Base-by-base conservation (phyloP, 192 early-diverging fungal genomes). In the Coemansia sp. region DNA sequence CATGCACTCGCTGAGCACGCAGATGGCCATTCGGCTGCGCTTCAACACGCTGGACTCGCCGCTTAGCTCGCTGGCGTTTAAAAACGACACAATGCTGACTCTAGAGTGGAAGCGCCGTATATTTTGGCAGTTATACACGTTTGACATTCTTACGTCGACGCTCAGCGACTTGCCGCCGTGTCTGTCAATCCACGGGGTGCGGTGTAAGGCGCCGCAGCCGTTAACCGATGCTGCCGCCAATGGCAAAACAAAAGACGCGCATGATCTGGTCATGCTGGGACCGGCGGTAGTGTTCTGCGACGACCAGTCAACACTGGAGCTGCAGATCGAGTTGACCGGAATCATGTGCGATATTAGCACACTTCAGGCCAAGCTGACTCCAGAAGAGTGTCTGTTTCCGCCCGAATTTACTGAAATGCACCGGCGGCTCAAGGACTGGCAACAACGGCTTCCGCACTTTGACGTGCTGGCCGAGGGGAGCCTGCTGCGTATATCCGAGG, bases 61-160 rank as follows among this genome's bases (percentile, higher is more conserved):
- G 41, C 57, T 74, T 10, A 75, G 65, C 51, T 37, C 59, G 16
- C 65, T 26, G 16, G 58, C 66, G 4, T 81, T 81, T 51, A 57
- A 47, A 11, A 51, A 54, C 50, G 73, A 81, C 62, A 47, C 64
- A 14, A 55, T 56, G 50, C 18, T 68, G 54, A 59, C 29, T 2
- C 73, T 45, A 59, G 78, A 81, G 57, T 81, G 78, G 78, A 81
- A 81, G 62, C 64, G 78, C 1, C 73, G 78, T 5, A 73, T 81
- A 62, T 81, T 81, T 29, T 81, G 78, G 78, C 78, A 81, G 65
- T 65, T 81, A 24, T 81, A 66, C 59, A 68, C 65, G 9, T 68
- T 68, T 35, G 78, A 81, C 24, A 29, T 75, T 14, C 62, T 75
- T 51, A 59, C 73, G 6, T 61, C 64, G 23, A 69, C 78, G 50